Base-by-base conservation (phyloP, 106 monocot species). In the Gastrodia elata region DNA sequence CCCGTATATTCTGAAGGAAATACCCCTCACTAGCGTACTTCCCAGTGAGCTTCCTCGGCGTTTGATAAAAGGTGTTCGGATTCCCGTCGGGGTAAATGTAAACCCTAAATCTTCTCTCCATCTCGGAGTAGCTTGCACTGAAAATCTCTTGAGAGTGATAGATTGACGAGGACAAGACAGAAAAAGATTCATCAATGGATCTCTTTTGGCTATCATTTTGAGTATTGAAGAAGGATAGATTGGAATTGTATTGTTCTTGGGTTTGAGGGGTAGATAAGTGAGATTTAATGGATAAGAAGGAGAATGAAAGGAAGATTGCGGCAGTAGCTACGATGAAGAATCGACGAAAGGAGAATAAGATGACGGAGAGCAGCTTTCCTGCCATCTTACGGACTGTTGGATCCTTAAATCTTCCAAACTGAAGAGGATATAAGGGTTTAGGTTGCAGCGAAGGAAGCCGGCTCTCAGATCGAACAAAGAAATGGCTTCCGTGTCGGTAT, bases 21-120 rank as follows among this genome's bases (percentile, higher is more conserved):
- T 90, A 96, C 2, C 96, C 96, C 79, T 96, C 96, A 41, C 96
- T 96, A 4, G 92, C 75, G 77, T 96, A 96, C 90, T 96, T 96
- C 22, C 96, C 96, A 15, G 96, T 96, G 46, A 96, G 73, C 84
- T 96, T 96, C 84, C 96, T 77, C 38, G 92, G 92, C 26, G 96
- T 96, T 81, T 96, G 96, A 69, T 84, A 96, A 71, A 73, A 92
- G 27, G 96, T 96, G 16, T 83, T 77, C 26, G 92, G 90, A 75
- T 96, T 92, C 34, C 96, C 96, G 46, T 96, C 96, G 15, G 92
- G 87, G 72, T 96, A 96, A 18, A 96, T 80, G 70, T 65, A 96
- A 7, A 96, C 92, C 92, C 84, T 96, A 73, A 96, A 96, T 9
- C 55, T 79, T 68, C 65, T 72, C 73, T 68, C 82, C 96, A 96